Base-by-base conservation (phyloP, 768 basidiomycete species). In the Xanthoconium purpureum region DNA sequence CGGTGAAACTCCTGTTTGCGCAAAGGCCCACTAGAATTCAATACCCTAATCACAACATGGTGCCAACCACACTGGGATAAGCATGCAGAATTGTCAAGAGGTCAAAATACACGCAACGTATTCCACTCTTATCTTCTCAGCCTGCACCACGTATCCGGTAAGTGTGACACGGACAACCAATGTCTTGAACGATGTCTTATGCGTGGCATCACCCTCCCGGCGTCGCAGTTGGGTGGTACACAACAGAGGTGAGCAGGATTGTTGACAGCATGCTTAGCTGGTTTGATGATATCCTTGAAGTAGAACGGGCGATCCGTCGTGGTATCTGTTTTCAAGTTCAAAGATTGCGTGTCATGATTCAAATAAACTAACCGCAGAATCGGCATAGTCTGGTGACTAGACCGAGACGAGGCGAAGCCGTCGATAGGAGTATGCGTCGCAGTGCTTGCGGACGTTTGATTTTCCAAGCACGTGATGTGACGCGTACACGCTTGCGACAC, bases 381-480 rank as follows among this genome's bases (percentile, higher is more conserved):
- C n/a, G n/a, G 2, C 24, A 24, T 24, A 24, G 24, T 24, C 4
- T 24, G 24, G 24, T 24, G 24, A 24, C 24, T 4, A 24, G 24
- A 24, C 4, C 24, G 24, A n/a, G n/a, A n/a, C n/a, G n/a, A 14
- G 24, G 24, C 24, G 4, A 24, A 24, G 24, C 17, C 17, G 17
- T 17, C 17, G n/a, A 39, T 39, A 8, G 24, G 24, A 24, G 24
- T 24, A 4, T 24, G 24, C 4, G 24, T 24, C 24, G 24, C 24
- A 24, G 24, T 24, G 24, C 24, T 24, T 24, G 24, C 24, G 24
- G 24, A 28, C n/a, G 42, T 8, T 47, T 66, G 65, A 52, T 54
- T 59, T 62, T 54, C 20, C 39, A 38, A 49, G 24, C 67, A 70
- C 68, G 63, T 68, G 68, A 68, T 56, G 20, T 48, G 29, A 52